These are phyloP conservation scores for Arthrobotrys conoides DNA, from an alignment of 2,329 filamentous ascomycete species.

Conservation along the genomic window DNA sequence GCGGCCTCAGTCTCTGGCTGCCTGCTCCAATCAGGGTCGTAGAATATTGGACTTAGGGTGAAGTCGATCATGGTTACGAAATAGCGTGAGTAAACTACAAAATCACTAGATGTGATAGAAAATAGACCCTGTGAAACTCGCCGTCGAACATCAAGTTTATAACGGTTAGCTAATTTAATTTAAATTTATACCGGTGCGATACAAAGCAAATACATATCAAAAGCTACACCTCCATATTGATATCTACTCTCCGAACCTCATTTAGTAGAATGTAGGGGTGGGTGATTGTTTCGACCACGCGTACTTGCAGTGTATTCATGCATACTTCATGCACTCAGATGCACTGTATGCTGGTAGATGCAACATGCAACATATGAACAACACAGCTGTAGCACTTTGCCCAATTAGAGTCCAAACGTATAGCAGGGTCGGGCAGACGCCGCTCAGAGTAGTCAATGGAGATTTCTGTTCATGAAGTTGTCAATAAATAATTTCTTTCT, in stretches of 20 bases:
- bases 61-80: constrained; percentile 15
- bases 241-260: neutral
- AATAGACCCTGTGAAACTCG: neutral
- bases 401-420: constrained; percentile 16
- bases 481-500: too few relatives aligned
- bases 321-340: constrained; percentile 17
- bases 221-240: neutral
- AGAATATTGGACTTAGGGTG: constrained; percentile 20
- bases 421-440: neutral
- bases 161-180: constrained; percentile 2
- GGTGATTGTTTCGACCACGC: too few relatives aligned
- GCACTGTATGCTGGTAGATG: constrained; percentile 11
- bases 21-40: constrained; percentile 24
- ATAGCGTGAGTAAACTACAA: neutral
- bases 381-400: constrained; percentile 7
- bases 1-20: constrained; percentile 5
- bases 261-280: too few relatives aligned
- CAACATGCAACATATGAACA: constrained; percentile 15
- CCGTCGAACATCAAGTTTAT: constrained; percentile 9
- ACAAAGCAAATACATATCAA: constrained; percentile 2
- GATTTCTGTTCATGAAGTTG: neutral
- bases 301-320: constrained; percentile 2
- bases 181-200: neutral
- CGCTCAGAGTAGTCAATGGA: constrained; percentile 1
- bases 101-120: neutral